A percentile compares a stretch with the other conserved stretches of the same genome.
Conservation (phyloP, 2,329 filamentous ascomycete genomes). For the Tolypocladium ovalisporum region DNA sequence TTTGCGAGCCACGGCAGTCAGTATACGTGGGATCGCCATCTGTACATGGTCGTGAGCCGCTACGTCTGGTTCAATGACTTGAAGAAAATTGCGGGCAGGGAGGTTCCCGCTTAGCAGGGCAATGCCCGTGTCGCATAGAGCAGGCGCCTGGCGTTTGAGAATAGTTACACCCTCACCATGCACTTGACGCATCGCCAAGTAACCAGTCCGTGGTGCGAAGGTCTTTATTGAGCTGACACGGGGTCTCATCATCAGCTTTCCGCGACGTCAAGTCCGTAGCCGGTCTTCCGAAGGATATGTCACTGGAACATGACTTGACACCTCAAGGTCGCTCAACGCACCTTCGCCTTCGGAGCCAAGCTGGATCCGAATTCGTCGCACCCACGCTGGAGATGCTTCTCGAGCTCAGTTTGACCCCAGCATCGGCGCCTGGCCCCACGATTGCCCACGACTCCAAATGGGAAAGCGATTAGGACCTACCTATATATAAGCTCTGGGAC, state of each 20-base stretch:
- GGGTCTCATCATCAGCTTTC: background rate
- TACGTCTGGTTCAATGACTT: constrained; percentile 28
- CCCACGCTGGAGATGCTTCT: too few relatives aligned
- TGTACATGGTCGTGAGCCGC: constrained; percentile 27
- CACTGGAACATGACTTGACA: background rate
- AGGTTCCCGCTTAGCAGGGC: background rate
- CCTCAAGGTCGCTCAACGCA: background rate
- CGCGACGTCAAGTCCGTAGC: background rate
- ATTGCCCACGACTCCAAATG: too few relatives aligned
- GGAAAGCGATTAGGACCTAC: too few relatives aligned
- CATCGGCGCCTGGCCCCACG: too few relatives aligned
- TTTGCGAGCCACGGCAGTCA: constrained; percentile 26
- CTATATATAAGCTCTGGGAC: too few relatives aligned
- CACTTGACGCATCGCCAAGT: too few relatives aligned
- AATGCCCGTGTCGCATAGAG: background rate
- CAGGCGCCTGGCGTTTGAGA: background rate
- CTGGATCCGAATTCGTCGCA: too few relatives aligned
- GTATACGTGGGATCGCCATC: constrained; percentile 27
- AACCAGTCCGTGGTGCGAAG: background rate
- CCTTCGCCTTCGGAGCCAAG: too few relatives aligned
- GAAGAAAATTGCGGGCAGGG: constrained; percentile 5
- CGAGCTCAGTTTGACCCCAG: too few relatives aligned
- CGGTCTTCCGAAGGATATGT: background rate
- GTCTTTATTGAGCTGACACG: background rate
- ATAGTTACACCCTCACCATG: too few relatives aligned